Percentiles rank a stretch among this genome's conserved stretches.
phyloP scores from a whole-genome alignment of 2,329 filamentous ascomycete species.

The Keithomyces neogunnii region DNA sequence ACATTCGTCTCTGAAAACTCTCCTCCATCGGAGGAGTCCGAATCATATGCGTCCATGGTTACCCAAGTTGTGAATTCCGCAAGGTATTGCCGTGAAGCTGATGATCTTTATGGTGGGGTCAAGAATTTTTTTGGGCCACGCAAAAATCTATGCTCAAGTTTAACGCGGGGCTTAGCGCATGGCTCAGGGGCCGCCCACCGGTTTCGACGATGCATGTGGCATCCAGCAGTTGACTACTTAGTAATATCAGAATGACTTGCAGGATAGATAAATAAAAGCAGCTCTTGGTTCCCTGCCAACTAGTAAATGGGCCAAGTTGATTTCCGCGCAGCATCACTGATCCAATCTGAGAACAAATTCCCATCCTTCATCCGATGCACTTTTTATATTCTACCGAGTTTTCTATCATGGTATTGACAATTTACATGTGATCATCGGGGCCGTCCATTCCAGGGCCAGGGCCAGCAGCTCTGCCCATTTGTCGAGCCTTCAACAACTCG shows the following conservation, averaged over 20 bases:
- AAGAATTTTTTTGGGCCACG: slow-evolving; percentile 24
- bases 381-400: slow-evolving; percentile 15
- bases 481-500: slow-evolving; percentile 92
- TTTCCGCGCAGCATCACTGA: too few relatives aligned
- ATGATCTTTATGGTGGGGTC: slow-evolving; percentile 25
- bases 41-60: slow-evolving; percentile 71
- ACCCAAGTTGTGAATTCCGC: not conserved
- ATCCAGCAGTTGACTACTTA: too few relatives aligned
- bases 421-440: slow-evolving; percentile 43
- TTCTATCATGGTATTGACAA: slow-evolving; percentile 17
- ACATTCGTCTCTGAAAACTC: slow-evolving; percentile 77
- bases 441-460: slow-evolving; percentile 59
- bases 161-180: slow-evolving; percentile 21
- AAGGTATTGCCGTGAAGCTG: not conserved
- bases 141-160: not conserved
- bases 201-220: too few relatives aligned
- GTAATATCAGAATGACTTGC: too few relatives aligned
- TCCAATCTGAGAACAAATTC: too few relatives aligned
- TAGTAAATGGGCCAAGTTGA: too few relatives aligned
- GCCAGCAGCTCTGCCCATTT: slow-evolving; percentile 68
- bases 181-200: not conserved
- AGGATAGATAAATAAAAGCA: too few relatives aligned
- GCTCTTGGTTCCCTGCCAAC: too few relatives aligned
- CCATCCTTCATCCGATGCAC: not conserved
- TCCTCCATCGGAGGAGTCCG: slow-evolving; percentile 67